phyloP scores from a whole-genome alignment of 352 stramenopile genomes.

The Aphanomyces cochlioides region DNA sequence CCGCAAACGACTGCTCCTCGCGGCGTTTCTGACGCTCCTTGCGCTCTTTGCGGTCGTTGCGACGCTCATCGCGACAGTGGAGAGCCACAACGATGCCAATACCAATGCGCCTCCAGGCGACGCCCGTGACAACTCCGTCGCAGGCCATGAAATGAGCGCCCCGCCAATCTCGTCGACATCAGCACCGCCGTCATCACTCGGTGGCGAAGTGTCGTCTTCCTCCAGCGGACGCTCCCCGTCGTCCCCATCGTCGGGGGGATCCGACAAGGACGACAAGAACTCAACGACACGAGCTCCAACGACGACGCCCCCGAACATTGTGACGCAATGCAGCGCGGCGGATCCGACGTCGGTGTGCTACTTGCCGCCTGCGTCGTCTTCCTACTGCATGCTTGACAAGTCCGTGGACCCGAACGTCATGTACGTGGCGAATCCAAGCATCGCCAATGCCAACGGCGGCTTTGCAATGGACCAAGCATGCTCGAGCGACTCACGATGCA shows the following conservation, averaged over 20 bases:
- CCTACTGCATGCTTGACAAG: constrained; percentile 15
- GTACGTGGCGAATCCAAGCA: background rate
- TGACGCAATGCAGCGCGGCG: constrained; percentile 9
- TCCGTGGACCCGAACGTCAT: background rate
- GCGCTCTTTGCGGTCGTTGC: constrained; percentile 4
- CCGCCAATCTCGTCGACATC: background rate
- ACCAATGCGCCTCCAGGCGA: background rate
- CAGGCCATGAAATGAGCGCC: background rate
- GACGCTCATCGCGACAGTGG: background rate
- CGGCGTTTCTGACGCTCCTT: background rate
- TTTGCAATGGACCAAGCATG: constrained; percentile 20
- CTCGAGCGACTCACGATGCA: background rate
- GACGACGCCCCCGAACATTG: constrained; percentile 16
- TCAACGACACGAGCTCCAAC: background rate
- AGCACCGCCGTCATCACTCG: background rate
- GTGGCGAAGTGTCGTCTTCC: background rate
- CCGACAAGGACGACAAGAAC: too few species aligned
- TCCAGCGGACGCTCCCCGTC: background rate
- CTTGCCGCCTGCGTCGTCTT: background rate
- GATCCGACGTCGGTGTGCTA: constrained; percentile 24
- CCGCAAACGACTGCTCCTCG: constrained; percentile 20
- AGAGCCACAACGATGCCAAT: background rate
- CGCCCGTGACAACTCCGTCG: too few species aligned
- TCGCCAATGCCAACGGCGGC: constrained; percentile 16
- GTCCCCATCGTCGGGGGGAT: background rate